These are phyloP conservation scores for Berkeleyomyces basicola DNA, from an alignment of 2,329 filamentous ascomycete species.

Conservation along the genomic window DNA sequence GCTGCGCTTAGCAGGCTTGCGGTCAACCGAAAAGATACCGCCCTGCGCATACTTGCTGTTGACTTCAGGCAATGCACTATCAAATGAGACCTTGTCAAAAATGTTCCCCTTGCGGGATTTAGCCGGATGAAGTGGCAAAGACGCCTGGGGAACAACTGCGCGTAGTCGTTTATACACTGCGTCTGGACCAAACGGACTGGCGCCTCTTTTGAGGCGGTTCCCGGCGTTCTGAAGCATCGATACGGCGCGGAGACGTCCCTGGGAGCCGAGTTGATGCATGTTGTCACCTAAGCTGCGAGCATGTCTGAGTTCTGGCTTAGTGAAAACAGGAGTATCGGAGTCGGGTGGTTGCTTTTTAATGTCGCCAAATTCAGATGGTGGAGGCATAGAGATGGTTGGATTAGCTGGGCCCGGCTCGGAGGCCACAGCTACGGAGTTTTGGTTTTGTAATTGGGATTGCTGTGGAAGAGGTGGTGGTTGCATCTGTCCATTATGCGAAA, in stretches of 20 bases:
- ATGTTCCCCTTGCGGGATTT: constrained; percentile 26
- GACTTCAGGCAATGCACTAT: constrained; percentile 34
- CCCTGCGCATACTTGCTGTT: constrained; percentile 43
- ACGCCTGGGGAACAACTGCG: constrained; percentile 26
- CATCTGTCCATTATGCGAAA: constrained; percentile 5
- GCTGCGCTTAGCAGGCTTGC: constrained; percentile 20
- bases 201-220: constrained; percentile 28
- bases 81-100: constrained; percentile 39
- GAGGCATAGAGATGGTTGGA: constrained; percentile 5
- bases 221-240: constrained; percentile 15
- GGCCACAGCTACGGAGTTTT: background rate
- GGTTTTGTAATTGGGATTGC: constrained; percentile 7
- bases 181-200: constrained; percentile 40
- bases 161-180: constrained; percentile 42
- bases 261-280: constrained; percentile 14
- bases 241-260: constrained; percentile 13
- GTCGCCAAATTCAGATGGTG: constrained; percentile 11
- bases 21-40: constrained; percentile 34
- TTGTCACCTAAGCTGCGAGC: constrained; percentile 36
- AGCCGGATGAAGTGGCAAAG: constrained; percentile 12
- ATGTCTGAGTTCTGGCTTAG: constrained; percentile 43
- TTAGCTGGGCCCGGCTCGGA: constrained; percentile 4
- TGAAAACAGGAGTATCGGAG: constrained; percentile 25
- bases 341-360: constrained; percentile 10
- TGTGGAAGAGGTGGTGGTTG: constrained; percentile 13